These are phyloP conservation scores for Stentor coeruleus DNA, from an alignment of 73 alveolate species.

Conservation along the genomic window DNA sequence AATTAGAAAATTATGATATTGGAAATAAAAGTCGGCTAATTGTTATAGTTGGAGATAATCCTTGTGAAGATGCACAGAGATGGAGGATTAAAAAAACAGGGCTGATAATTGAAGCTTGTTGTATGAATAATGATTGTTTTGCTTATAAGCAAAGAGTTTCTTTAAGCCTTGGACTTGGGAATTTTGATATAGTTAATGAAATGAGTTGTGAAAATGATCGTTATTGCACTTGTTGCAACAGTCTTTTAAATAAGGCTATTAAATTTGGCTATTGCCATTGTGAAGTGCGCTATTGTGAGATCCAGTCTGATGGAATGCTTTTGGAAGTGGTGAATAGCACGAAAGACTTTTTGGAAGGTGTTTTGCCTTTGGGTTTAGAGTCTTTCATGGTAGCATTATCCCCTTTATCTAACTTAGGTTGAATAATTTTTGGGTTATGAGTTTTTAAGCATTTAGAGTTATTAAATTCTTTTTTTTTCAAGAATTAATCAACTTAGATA, in stretches of 20 bases:
- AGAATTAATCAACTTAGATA: too few relatives aligned
- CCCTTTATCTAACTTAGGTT: too few relatives aligned
- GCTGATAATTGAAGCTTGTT: neutral
- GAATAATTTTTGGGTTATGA: too few relatives aligned
- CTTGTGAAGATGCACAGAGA: neutral
- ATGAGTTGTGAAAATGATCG: neutral
- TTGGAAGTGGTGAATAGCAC: too few relatives aligned
- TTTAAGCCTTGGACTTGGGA: neutral
- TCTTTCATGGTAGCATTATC: too few relatives aligned
- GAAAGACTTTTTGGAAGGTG: too few relatives aligned
- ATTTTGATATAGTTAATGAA: neutral
- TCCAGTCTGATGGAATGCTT: too few relatives aligned
- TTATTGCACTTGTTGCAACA: neutral
- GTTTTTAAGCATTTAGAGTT: too few relatives aligned
- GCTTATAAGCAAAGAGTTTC: constrained; percentile 18
- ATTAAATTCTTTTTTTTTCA: too few relatives aligned
- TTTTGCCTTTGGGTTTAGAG: too few relatives aligned
- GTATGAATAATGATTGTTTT: constrained; percentile 1
- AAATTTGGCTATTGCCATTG: constrained; percentile 4
- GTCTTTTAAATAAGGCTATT: neutral
- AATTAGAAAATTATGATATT: neutral
- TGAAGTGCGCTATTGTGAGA: too few relatives aligned
- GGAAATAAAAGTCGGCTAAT: neutral
- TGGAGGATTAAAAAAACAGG: constrained; percentile 24
- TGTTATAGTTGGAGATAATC: neutral